Evolutionary conservation across 75 land plant species (phyloP), one percentile per base, ranked within the genome.

Genomic region (Pinus tabuliformis): DNA sequence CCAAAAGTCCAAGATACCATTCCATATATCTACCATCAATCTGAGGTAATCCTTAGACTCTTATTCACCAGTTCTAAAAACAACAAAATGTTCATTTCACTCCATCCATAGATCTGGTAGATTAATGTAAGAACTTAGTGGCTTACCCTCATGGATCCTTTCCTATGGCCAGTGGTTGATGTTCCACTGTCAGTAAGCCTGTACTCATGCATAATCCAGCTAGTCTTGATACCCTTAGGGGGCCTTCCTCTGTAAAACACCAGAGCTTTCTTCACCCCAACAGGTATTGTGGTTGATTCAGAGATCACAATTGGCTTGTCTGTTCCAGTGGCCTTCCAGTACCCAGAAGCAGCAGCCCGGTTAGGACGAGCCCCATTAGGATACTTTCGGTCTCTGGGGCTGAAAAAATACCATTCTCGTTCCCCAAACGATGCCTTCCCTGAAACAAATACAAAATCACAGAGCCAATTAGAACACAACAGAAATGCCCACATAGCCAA

Each of bases 121-220:
- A 3, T n/a, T 16, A 24, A 17, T 15, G 4, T 6, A 8, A 30
- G 33, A 57, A 20, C 1, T 49, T 14, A 20, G 8, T 22, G 9
- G 6, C 82, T 24, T 79, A 82, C 83, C 11, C 83, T 6, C 42
- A 82, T 63, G 60, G 83, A 82, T 74, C 82, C 83, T 42, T 82
- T 82, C 9, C 81, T 60, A 72, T 39, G 59, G 14, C 26, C 28
- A 16, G 56, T 66, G 11, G 22, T 58, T 3, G 65, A 28, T 18
- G 82, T 17, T 17, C 76, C 59, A 9, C n/a, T 28, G 12, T 82
- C 83, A 9, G 78, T 73, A 42, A 83, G 36, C 0, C 84, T 78
- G 49, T 80, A 83, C 78, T 83, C 84, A 5, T 83, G 84, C 84
- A 83, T 80, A 17, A 83, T 81, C 84, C 84, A 83, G 84, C 82